Evolutionary conservation across 768 basidiomycete species (phyloP).

Genomic region (Leccinum imitatum): DNA sequence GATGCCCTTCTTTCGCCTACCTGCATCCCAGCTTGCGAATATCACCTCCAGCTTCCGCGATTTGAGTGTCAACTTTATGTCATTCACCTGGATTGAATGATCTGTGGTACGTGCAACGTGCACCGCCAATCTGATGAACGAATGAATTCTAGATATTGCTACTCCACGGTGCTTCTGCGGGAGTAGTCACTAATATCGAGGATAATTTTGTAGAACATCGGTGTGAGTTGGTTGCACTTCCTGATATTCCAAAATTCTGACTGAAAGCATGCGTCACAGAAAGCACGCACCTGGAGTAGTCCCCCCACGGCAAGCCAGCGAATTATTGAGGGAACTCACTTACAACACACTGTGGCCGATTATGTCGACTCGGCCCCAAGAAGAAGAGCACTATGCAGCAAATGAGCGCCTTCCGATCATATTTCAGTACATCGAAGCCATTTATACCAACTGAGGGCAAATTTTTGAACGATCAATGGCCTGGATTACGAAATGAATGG

Average conservation of each 20-base stretch:
- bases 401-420: neutral
- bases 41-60: neutral
- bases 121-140: neutral
- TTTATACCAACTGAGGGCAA: neutral
- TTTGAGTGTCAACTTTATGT: neutral
- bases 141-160: neutral
- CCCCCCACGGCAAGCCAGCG: neutral
- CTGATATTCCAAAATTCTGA: neutral
- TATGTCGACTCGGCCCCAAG: neutral
- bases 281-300: neutral
- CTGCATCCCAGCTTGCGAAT: neutral
- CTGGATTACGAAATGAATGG: too few species aligned
- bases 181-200: neutral
- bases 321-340: neutral
- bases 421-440: too few species aligned
- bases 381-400: neutral
- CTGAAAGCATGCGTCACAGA: neutral
- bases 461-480: neutral
- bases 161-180: neutral
- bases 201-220: neutral
- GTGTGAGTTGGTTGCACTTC: neutral
- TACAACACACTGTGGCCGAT: neutral
- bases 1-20: slow-evolving; percentile 8
- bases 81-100: neutral
- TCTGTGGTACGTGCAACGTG: neutral